Evolutionary conservation across 2,329 filamentous ascomycete genomes (phyloP).

Genomic region (Alternaria arborescens): DNA sequence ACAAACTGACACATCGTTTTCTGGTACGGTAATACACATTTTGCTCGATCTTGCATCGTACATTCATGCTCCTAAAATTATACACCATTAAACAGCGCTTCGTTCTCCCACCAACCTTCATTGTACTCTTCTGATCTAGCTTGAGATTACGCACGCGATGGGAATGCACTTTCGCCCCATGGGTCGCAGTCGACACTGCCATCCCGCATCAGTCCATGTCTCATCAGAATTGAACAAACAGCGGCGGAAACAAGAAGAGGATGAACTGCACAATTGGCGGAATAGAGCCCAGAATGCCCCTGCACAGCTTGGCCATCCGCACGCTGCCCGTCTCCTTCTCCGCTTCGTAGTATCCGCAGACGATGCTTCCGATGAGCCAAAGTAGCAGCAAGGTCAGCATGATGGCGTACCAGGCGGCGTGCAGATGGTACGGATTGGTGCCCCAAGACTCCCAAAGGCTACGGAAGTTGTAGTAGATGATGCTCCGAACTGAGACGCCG

Average conservation of each 20-base stretch:
- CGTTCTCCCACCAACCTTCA: background rate
- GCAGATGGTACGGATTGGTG: constrained; percentile 17
- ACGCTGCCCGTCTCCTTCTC: background rate
- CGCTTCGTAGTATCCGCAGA: constrained; percentile 12
- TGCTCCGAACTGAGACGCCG: background rate
- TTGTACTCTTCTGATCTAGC: background rate
- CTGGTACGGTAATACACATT: background rate
- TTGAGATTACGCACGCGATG: background rate
- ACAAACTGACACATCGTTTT: background rate
- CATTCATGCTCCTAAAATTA: background rate
- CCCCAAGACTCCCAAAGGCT: constrained; percentile 11
- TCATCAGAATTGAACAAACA: constrained; percentile 18
- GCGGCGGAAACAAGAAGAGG: constrained; percentile 21
- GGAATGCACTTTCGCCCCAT: constrained; percentile 5
- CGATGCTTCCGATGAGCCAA: constrained; percentile 16
- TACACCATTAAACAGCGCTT: background rate
- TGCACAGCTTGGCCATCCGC: constrained; percentile 7
- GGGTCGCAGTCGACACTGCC: constrained; percentile 4
- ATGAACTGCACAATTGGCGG: constrained; percentile 17
- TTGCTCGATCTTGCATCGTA: background rate
- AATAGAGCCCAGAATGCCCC: constrained; percentile 14
- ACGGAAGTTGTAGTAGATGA: constrained; percentile 5
- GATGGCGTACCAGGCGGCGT: constrained; percentile 11
- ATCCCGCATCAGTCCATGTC: constrained; percentile 5
- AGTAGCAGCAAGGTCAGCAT: constrained; percentile 9